phyloP scores from a whole-genome alignment of 495 filamentous ascomycete species.

The Annulohypoxylon maeteangense region DNA sequence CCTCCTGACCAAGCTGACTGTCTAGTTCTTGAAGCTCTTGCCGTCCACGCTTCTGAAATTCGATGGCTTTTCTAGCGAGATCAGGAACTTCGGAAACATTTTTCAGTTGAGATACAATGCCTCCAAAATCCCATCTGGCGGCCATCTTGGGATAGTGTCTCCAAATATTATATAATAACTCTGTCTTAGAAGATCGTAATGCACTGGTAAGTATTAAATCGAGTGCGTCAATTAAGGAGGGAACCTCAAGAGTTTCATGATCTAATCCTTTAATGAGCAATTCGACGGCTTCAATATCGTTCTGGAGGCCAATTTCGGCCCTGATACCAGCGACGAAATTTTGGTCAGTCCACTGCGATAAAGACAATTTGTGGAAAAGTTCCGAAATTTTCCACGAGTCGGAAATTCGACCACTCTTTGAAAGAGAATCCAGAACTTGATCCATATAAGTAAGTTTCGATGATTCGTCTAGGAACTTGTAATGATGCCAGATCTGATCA shows the following conservation, averaged over 20 bases:
- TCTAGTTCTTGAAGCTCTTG: slow-evolving; percentile 18
- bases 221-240: slow-evolving; percentile 34
- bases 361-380: slow-evolving; percentile 38
- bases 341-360: slow-evolving; percentile 31
- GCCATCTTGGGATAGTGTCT: slow-evolving; percentile 40
- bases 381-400: slow-evolving; percentile 48
- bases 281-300: slow-evolving; percentile 35
- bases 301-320: slow-evolving; percentile 44
- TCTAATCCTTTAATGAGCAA: slow-evolving; percentile 37
- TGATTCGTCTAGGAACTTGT: slow-evolving; percentile 28
- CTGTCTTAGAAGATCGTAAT: slow-evolving; percentile 20
- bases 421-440: slow-evolving; percentile 37
- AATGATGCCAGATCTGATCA: slow-evolving; percentile 41
- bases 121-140: slow-evolving; percentile 36
- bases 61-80: slow-evolving; percentile 38
- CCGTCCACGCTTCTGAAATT: slow-evolving; percentile 21
- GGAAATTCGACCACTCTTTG: slow-evolving; percentile 32
- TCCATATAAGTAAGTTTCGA: slow-evolving; percentile 16
- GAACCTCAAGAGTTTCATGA: slow-evolving; percentile 13
- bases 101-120: slow-evolving; percentile 29
- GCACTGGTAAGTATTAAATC: slow-evolving; percentile 42
- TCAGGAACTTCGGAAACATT: slow-evolving; percentile 23
- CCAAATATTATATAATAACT: slow-evolving; percentile 37
- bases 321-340: slow-evolving; percentile 37
- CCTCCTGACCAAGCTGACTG: slow-evolving; percentile 20